Conservation (phyloP, 345 rosid genomes). For the Turritis glabra region DNA sequence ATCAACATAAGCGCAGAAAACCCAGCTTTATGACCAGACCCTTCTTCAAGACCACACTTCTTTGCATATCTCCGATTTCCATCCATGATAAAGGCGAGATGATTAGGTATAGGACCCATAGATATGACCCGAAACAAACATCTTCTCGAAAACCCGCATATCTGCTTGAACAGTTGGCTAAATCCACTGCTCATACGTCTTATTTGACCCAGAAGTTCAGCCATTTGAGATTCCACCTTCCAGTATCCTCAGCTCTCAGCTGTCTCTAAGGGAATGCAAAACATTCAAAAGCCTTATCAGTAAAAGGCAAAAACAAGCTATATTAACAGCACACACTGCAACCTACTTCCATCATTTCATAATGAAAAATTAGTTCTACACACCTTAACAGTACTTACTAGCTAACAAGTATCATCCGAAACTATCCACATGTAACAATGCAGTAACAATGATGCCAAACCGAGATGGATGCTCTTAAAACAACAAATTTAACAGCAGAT, state of each 20-base stretch:
- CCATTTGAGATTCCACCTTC: constrained; percentile 27
- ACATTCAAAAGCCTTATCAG: neutral
- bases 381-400: neutral
- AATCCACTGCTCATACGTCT: constrained; percentile 14
- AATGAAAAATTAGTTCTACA: neutral
- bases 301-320: neutral
- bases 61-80: constrained; percentile 49
- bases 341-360: neutral
- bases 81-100: constrained; percentile 73
- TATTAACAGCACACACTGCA: neutral
- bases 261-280: neutral
- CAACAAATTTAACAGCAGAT: neutral
- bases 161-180: constrained; percentile 13
- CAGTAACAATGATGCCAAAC: neutral
- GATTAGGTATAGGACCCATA: constrained; percentile 56
- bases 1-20: constrained; percentile 55
- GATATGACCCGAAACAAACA: constrained; percentile 49
- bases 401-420: neutral
- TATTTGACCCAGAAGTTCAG: constrained; percentile 5
- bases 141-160: constrained; percentile 43
- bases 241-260: constrained; percentile 6
- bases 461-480: neutral
- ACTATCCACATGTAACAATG: neutral
- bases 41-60: constrained; percentile 18
- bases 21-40: constrained; percentile 55